phyloP scores from a whole-genome alignment of 192 early-diverging fungal species.

The Oehlia diaphana region DNA sequence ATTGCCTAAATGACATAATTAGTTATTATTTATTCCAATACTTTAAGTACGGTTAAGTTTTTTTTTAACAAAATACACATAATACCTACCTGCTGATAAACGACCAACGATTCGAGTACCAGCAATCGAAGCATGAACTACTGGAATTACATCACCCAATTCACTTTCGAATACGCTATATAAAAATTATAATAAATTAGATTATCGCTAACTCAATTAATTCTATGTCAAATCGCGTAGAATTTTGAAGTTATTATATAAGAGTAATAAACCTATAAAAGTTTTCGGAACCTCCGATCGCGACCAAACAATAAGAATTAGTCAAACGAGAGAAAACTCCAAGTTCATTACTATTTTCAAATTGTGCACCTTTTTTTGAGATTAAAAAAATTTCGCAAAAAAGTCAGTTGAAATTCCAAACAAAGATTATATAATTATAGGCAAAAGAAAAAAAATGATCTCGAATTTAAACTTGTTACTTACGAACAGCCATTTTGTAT shows the following conservation, averaged over 20 bases:
- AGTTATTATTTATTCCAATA: not conserved
- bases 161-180: constrained; percentile 91
- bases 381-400: not conserved
- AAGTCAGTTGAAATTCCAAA: not conserved
- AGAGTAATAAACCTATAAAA: constrained; percentile 84
- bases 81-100: constrained; percentile 61
- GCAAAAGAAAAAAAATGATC: not conserved
- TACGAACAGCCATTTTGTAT: constrained; percentile 26
- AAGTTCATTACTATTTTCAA: constrained; percentile 99
- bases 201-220: not conserved
- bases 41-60: no score
- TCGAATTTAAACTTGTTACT: not conserved
- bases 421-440: not conserved
- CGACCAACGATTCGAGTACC: constrained; percentile 97
- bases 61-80: not conserved
- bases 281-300: constrained; percentile 98
- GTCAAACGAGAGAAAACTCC: constrained; percentile 97
- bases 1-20: constrained; percentile 62
- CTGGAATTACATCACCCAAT: constrained; percentile 92
- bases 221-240: not conserved
- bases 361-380: constrained; percentile 74
- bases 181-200: not conserved
- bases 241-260: not conserved
- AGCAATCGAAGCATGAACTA: constrained; percentile 95
- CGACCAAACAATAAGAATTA: constrained; percentile 97